phyloP scores from a whole-genome alignment of 495 filamentous ascomycete species.

The Saxophila tyrrhenica region DNA sequence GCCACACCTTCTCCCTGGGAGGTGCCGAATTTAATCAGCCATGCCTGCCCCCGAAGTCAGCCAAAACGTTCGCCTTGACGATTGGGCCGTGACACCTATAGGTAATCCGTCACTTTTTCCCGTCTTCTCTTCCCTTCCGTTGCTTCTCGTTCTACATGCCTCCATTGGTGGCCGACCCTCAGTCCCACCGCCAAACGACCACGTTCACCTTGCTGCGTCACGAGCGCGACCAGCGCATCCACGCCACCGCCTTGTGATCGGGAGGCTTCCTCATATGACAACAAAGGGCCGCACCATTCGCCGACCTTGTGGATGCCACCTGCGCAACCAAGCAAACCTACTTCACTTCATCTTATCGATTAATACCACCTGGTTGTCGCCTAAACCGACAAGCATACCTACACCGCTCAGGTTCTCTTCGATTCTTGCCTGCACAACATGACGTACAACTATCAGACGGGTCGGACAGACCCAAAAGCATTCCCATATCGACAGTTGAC shows the following conservation, averaged over 20 bases:
- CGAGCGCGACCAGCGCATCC: background rate
- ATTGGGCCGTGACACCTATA: slow-evolving; percentile 3
- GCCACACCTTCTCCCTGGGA: too few relatives aligned
- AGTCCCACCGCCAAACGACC: slow-evolving; percentile 2
- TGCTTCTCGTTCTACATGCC: slow-evolving; percentile 10
- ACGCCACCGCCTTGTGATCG: background rate
- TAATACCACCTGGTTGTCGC: background rate
- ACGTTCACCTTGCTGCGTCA: slow-evolving; percentile 5
- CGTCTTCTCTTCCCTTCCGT: slow-evolving; percentile 2
- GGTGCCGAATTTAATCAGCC: slow-evolving; percentile 5
- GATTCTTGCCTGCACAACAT: too few relatives aligned
- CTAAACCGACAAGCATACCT: too few relatives aligned
- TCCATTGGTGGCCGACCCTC: slow-evolving; percentile 2
- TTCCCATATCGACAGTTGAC: slow-evolving; percentile 19
- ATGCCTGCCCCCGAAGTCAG: slow-evolving; percentile 4
- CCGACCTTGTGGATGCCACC: background rate
- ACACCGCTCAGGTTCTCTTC: too few relatives aligned
- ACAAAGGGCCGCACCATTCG: background rate
- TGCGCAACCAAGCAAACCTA: background rate
- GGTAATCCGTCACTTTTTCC: background rate
- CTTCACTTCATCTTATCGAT: background rate
- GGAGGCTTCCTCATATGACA: background rate
- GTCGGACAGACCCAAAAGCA: slow-evolving; percentile 3
- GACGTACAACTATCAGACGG: too few relatives aligned
- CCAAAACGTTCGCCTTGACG: slow-evolving; percentile 6